Evolutionary conservation across 768 basidiomycete genomes (phyloP).

Genomic region (Paxillus rubicundulus): DNA sequence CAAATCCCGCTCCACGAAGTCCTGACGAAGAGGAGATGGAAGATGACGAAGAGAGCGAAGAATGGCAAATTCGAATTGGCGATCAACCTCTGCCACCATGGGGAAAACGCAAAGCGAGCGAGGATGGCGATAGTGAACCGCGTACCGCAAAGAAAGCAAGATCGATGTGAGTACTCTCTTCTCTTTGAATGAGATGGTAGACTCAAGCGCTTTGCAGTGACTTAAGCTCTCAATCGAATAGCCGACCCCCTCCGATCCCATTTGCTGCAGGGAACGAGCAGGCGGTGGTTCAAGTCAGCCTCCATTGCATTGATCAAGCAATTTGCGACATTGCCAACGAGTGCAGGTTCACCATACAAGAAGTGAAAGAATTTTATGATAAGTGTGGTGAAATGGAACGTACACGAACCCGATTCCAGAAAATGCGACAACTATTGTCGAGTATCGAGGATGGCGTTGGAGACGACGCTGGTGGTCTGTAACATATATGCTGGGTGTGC

Average conservation of each 20-base stretch:
- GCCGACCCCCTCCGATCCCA: slow-evolving; percentile 4
- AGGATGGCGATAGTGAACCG: slow-evolving; percentile 34
- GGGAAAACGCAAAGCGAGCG: slow-evolving; percentile 57
- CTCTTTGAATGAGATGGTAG: background rate
- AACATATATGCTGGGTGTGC: background rate
- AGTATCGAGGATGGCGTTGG: slow-evolving; percentile 23
- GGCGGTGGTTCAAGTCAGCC: slow-evolving; percentile 5
- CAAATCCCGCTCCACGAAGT: slow-evolving; percentile 34
- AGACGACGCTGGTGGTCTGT: slow-evolving; percentile 6
- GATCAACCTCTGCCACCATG: slow-evolving; percentile 62
- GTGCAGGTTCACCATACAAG: slow-evolving; percentile 68
- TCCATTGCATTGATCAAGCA: slow-evolving; percentile 67
- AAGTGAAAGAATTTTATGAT: slow-evolving; percentile 78
- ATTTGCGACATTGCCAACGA: slow-evolving; percentile 66
- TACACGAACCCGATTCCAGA: slow-evolving; percentile 63
- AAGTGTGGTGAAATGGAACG: slow-evolving; percentile 67
- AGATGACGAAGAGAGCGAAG: slow-evolving; percentile 51
- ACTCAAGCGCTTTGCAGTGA: slow-evolving; percentile 4
- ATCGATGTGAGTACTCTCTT: slow-evolving; percentile 34
- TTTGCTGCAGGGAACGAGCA: slow-evolving; percentile 9
- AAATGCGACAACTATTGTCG: slow-evolving; percentile 54
- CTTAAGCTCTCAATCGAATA: slow-evolving; percentile 2
- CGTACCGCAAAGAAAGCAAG: slow-evolving; percentile 43
- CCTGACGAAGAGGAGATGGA: slow-evolving; percentile 69
- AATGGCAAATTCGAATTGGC: slow-evolving; percentile 68